Percentiles rank a stretch among this genome's conserved stretches.
Evolutionary conservation across 495 filamentous ascomycete genomes (phyloP).

Genomic region (Xylaria bambusicola): DNA sequence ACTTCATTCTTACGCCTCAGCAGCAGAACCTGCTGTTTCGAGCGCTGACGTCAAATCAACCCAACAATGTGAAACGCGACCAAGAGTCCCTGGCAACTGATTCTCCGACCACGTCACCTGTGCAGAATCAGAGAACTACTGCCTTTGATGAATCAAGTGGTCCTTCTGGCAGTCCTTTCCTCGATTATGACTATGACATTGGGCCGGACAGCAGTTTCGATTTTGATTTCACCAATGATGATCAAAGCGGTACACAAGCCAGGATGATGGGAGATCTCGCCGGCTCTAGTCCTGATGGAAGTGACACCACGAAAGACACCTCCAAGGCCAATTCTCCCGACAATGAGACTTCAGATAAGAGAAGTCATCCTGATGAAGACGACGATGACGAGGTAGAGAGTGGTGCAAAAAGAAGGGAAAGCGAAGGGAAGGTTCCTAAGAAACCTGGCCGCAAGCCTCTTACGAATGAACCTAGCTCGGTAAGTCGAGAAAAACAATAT

Average conservation of each 20-base stretch:
- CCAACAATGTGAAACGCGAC: slow-evolving; percentile 32
- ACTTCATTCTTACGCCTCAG: slow-evolving; percentile 69
- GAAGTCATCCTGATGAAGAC: slow-evolving; percentile 70
- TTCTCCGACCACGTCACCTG: slow-evolving; percentile 57
- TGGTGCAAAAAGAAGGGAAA: slow-evolving; percentile 77
- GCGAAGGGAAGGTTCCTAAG: slow-evolving; percentile 76
- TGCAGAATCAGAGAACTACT: slow-evolving; percentile 26
- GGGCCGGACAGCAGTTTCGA: slow-evolving; percentile 55
- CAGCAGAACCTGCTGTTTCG: slow-evolving; percentile 88
- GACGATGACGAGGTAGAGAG: slow-evolving; percentile 63
- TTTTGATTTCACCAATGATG: slow-evolving; percentile 69
- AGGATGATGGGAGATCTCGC: slow-evolving; percentile 80
- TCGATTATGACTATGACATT: slow-evolving; percentile 74
- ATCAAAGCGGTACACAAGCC: slow-evolving; percentile 62
- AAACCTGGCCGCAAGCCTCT: slow-evolving; percentile 96
- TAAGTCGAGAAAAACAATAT: slow-evolving; percentile 52
- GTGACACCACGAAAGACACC: slow-evolving; percentile 23
- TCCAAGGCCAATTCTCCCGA: slow-evolving; percentile 58
- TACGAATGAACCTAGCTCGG: slow-evolving; percentile 92
- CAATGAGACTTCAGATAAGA: slow-evolving; percentile 77
- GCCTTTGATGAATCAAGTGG: slow-evolving; percentile 46
- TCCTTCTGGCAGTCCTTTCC: slow-evolving; percentile 74
- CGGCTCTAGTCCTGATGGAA: slow-evolving; percentile 47
- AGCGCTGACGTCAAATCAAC: slow-evolving; percentile 78
- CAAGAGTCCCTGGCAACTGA: slow-evolving; percentile 53